A percentile compares a stretch with the other conserved stretches of the same genome.
Evolutionary conservation across 2,329 filamentous ascomycete genomes (phyloP).

Genomic region (Alternaria viburni): DNA sequence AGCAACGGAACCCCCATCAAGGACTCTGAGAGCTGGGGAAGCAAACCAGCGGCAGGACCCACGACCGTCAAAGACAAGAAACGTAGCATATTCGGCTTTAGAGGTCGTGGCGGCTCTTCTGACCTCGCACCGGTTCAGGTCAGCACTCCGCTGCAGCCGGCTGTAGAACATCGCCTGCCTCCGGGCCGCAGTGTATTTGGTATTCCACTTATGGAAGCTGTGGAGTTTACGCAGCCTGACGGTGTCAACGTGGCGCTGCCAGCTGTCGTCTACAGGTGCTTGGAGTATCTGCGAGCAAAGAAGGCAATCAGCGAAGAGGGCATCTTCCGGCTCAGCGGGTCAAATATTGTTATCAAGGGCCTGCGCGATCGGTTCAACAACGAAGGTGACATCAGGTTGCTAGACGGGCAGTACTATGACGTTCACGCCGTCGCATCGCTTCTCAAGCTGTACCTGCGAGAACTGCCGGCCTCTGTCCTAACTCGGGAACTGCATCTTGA

Average conservation of each 20-base stretch:
- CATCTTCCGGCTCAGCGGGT: slow-evolving; percentile 96
- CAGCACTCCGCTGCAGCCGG: slow-evolving; percentile 20
- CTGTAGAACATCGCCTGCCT: slow-evolving; percentile 42
- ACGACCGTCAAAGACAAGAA: slow-evolving; percentile 82
- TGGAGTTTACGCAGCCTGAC: slow-evolving; percentile 75
- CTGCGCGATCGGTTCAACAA: slow-evolving; percentile 91
- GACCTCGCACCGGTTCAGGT: slow-evolving; percentile 58
- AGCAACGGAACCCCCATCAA: slow-evolving; percentile 85
- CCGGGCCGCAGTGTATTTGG: slow-evolving; percentile 75
- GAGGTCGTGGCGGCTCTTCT: slow-evolving; percentile 71
- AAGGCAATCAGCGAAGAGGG: slow-evolving; percentile 86
- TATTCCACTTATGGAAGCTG: slow-evolving; percentile 82
- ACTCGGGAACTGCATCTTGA: slow-evolving; percentile 89
- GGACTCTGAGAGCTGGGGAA: slow-evolving; percentile 85
- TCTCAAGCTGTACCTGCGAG: slow-evolving; percentile 90
- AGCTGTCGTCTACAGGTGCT: slow-evolving; percentile 91
- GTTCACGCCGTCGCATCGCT: slow-evolving; percentile 95
- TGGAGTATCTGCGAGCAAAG: slow-evolving; percentile 88
- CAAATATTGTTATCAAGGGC: slow-evolving; percentile 89
- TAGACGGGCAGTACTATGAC: slow-evolving; percentile 89
- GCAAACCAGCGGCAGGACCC: slow-evolving; percentile 57
- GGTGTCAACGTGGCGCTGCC: slow-evolving; percentile 80
- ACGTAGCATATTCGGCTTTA: slow-evolving; percentile 69
- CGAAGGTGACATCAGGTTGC: slow-evolving; percentile 87
- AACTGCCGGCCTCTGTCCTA: slow-evolving; percentile 88